Conservation (phyloP, 257 asterid species). For the Ballota nigra region DNA sequence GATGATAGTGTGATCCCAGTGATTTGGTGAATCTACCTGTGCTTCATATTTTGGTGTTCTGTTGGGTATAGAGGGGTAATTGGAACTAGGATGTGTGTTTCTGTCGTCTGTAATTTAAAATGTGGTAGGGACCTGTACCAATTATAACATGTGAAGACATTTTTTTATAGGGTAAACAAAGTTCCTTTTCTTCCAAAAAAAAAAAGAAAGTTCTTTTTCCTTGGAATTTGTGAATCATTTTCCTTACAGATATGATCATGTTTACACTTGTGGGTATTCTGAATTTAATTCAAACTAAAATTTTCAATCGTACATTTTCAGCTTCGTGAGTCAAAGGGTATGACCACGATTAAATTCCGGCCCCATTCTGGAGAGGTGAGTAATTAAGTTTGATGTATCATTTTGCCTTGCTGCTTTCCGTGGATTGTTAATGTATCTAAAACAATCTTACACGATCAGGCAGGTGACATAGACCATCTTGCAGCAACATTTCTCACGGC, state of each 20-base stretch:
- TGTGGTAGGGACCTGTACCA: background rate
- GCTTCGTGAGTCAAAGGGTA: slow-evolving; percentile 97
- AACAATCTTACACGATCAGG: slow-evolving; percentile 45
- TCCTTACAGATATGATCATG: background rate
- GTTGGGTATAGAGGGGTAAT: background rate
- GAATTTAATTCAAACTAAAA: slow-evolving; percentile 5
- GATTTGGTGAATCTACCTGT: background rate
- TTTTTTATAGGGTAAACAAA: background rate
- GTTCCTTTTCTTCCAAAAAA: background rate
- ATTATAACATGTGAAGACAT: background rate
- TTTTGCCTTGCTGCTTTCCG: background rate
- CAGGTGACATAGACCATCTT: slow-evolving; percentile 96
- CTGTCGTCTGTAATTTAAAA: background rate
- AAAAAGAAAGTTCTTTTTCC: no score
- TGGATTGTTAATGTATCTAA: slow-evolving; percentile 19
- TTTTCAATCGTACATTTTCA: slow-evolving; percentile 35
- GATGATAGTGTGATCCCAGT: background rate
- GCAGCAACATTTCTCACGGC: slow-evolving; percentile 91
- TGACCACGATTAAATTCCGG: slow-evolving; percentile 91
- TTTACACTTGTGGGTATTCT: background rate
- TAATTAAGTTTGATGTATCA: slow-evolving; percentile 1
- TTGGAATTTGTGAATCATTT: background rate
- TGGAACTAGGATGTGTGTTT: background rate
- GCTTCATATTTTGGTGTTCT: background rate
- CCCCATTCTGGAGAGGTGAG: slow-evolving; percentile 98